Evolutionary conservation across 371 early-diverging fungal species (phyloP).

Genomic region (Mortierella sp.): DNA sequence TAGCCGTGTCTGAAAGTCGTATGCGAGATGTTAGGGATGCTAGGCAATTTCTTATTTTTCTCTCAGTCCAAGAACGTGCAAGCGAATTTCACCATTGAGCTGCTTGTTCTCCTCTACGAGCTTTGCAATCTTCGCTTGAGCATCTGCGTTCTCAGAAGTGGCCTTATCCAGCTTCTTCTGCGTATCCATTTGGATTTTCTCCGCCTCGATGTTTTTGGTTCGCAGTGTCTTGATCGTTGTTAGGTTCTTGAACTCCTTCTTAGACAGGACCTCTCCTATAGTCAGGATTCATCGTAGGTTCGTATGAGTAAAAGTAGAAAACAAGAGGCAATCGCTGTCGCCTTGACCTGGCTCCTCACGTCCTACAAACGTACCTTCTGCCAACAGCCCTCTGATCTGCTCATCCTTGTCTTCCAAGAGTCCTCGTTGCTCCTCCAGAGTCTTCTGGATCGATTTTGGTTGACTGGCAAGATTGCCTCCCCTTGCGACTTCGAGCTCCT

Average conservation of each 20-base stretch:
- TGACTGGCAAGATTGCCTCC: conserved; percentile 23
- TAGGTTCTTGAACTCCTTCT: conserved; percentile 79
- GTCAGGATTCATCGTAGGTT: no score
- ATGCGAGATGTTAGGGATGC: background rate
- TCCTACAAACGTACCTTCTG: conserved; percentile 68
- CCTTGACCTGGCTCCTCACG: no score
- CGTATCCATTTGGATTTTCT: conserved; percentile 65
- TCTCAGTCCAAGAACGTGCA: background rate
- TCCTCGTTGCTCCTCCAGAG: conserved; percentile 61
- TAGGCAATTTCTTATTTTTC: background rate
- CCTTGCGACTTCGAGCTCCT: conserved; percentile 44
- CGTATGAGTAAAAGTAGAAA: background rate
- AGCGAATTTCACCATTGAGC: conserved; percentile 61
- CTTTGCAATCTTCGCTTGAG: conserved; percentile 63
- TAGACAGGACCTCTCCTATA: conserved; percentile 85
- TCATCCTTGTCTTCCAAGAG: conserved; percentile 72
- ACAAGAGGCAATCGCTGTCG: no score
- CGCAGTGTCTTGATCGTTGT: conserved; percentile 81
- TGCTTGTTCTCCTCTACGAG: conserved; percentile 67
- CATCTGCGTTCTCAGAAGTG: conserved; percentile 59
- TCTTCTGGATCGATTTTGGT: conserved; percentile 47
- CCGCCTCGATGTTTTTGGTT: conserved; percentile 71
- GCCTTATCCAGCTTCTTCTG: conserved; percentile 73
- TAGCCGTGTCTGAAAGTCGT: conserved; percentile 14
- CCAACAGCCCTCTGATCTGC: conserved; percentile 67